Conservation (phyloP, 1,139 yeast genomes). For the Scheffersomyces quercinus region DNA sequence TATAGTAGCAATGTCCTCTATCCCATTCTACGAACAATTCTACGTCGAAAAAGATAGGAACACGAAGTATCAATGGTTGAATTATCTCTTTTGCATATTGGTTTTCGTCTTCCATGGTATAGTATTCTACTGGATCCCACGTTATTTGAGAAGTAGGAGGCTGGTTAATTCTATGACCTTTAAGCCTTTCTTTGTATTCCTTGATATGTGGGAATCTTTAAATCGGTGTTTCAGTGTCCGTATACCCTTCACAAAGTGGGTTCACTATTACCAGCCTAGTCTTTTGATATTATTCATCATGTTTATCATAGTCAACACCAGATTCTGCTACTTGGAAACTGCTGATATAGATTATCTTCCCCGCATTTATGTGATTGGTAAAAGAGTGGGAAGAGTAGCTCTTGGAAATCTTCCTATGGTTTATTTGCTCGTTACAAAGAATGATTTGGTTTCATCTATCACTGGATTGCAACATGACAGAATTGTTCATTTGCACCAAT, state of each 20-base stretch:
- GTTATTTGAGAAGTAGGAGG: conserved; percentile 17
- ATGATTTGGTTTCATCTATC: conserved; percentile 39
- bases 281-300: conserved; percentile 26
- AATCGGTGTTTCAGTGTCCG: conserved; percentile 26
- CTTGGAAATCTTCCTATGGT: conserved; percentile 44
- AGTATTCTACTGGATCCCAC: conserved; percentile 44
- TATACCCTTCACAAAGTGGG: conserved; percentile 16
- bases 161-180: conserved; percentile 7
- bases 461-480: conserved; percentile 48
- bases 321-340: conserved; percentile 30
- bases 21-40: conserved; percentile 33
- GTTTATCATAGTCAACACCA: conserved; percentile 31
- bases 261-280: conserved; percentile 43
- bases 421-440: conserved; percentile 37
- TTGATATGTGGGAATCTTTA: conserved; percentile 29
- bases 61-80: conserved; percentile 37
- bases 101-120: conserved; percentile 39
- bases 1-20: conserved; percentile 8
- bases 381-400: conserved; percentile 44
- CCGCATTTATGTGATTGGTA: conserved; percentile 39
- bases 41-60: conserved; percentile 39
- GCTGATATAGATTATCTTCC: conserved; percentile 42
- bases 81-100: conserved; percentile 26
- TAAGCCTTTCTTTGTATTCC: conserved; percentile 22
- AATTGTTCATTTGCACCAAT: conserved; percentile 39